Evolutionary conservation across 1,284 basidiomycete genomes (phyloP).

Genomic region (Ustilago tritici): DNA sequence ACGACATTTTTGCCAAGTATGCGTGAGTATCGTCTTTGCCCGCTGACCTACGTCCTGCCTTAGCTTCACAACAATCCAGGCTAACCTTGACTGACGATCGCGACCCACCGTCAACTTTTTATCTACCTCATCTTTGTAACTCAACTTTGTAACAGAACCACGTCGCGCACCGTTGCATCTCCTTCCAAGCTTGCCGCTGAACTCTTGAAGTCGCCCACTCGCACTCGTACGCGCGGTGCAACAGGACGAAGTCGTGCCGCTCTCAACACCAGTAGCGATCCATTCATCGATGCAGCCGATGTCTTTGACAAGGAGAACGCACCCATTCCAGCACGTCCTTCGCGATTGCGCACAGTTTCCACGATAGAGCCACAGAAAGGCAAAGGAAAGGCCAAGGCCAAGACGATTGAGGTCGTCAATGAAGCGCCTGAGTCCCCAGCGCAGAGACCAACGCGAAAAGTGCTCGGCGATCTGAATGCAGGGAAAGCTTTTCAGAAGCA

Average conservation of each 20-base stretch:
- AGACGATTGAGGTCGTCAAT: slow-evolving; percentile 14
- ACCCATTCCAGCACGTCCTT: slow-evolving; percentile 24
- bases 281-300: slow-evolving; percentile 23
- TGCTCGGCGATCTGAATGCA: slow-evolving; percentile 37
- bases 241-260: slow-evolving; percentile 20
- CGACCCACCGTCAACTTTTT: background rate
- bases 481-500: slow-evolving; percentile 7
- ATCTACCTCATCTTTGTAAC: background rate
- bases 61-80: background rate
- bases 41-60: background rate
- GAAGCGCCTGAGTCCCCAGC: slow-evolving; percentile 10
- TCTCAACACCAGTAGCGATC: slow-evolving; percentile 11
- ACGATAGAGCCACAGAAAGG: slow-evolving; percentile 28
- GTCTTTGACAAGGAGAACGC: slow-evolving; percentile 49
- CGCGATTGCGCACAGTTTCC: slow-evolving; percentile 27
- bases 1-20: slow-evolving; percentile 49
- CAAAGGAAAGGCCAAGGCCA: slow-evolving; percentile 31
- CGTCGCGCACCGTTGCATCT: slow-evolving; percentile 33
- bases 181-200: slow-evolving; percentile 56
- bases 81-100: background rate
- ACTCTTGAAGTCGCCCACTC: slow-evolving; percentile 57
- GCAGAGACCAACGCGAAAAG: slow-evolving; percentile 20
- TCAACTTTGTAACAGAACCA: slow-evolving; percentile 24
- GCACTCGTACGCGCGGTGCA: slow-evolving; percentile 33
- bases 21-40: slow-evolving; percentile 26